A percentile compares a stretch with the other conserved stretches of the same genome.
Evolutionary conservation across 2,329 filamentous ascomycete genomes (phyloP).

Genomic region (Zasmidium cellare): DNA sequence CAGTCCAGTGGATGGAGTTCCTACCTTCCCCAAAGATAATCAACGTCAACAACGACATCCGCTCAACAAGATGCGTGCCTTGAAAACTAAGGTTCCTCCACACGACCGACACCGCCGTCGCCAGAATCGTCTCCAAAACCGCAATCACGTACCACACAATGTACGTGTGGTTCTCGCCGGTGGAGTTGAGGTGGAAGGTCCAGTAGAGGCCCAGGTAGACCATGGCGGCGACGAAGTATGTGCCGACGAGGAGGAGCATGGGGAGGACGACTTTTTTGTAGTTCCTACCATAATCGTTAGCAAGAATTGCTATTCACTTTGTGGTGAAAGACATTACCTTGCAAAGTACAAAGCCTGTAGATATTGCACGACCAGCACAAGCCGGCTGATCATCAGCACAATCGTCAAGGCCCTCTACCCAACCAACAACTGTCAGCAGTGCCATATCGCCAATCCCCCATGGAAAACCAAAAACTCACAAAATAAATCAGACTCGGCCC

Average conservation of each 20-base stretch:
- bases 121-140: slow-evolving; percentile 33
- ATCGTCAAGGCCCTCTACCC: neutral
- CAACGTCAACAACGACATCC: slow-evolving; percentile 40
- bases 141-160: slow-evolving; percentile 55
- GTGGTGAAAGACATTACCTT: slow-evolving; percentile 1
- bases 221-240: slow-evolving; percentile 35
- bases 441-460: neutral
- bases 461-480: slow-evolving; percentile 32
- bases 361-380: slow-evolving; percentile 42
- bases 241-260: slow-evolving; percentile 34
- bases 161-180: slow-evolving; percentile 38
- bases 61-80: slow-evolving; percentile 40
- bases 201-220: slow-evolving; percentile 35
- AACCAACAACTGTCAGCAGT: too few species aligned
- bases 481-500: slow-evolving; percentile 43
- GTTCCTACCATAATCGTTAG: slow-evolving; percentile 16
- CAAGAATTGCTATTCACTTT: neutral
- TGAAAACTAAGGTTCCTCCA: slow-evolving; percentile 40
- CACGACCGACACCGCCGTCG: slow-evolving; percentile 32
- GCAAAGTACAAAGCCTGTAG: slow-evolving; percentile 37
- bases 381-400: slow-evolving; percentile 39
- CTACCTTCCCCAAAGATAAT: slow-evolving; percentile 39
- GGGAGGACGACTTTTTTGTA: slow-evolving; percentile 33
- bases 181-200: slow-evolving; percentile 20
- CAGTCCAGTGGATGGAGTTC: too few species aligned